Evolutionary conservation across 768 basidiomycete genomes (phyloP), one percentile per base, ranked within the genome.

Genomic region (Cystobasidiopsis lactophilus): DNA sequence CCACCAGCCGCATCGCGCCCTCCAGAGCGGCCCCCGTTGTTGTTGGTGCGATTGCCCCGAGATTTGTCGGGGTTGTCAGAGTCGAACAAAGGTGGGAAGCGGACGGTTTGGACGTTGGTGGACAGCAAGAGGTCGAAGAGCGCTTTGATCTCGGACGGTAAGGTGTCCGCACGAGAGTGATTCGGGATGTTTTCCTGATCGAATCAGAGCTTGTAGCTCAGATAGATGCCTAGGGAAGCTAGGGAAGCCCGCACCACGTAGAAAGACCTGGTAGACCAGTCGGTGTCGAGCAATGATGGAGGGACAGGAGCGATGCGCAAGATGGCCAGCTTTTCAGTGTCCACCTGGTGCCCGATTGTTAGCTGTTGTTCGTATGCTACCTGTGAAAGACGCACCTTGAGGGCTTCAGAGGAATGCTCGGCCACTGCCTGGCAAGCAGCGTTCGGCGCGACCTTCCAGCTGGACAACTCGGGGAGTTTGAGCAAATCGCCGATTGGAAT

Each of bases 171-270:
- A 5, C 48, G 40, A 0, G 54, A 3, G 13, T 26, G 38, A 38
- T 45, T 41, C 0, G 61, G 61, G 29, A 62, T 49, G 39, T 59
- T 60, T 40, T 62, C 59, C 58, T 59, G 53, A 18, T 2, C 0
- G 5, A 2, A 3, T 21, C n/a, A n/a, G n/a, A n/a, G n/a, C n/a
- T n/a, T n/a, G n/a, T n/a, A n/a, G n/a, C n/a, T n/a, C n/a, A n/a
- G 29, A 3, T 14, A 4, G 14, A 7, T 1, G 10, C 11, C 18
- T 10, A 3, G 21, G 35, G 11, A 53, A 19, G 14, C 2, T 3
- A 21, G 5, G 31, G 29, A 21, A 16, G n/a, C 7, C 37, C 56
- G 29, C 7, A 59, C 60, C 13, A 60, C 39, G 40, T 62, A 57
- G 14, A 58, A 27, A 3, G 54, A 29, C 11, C 44, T 5, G 1